A percentile compares a stretch with the other conserved stretches of the same genome.
phyloP scores from a whole-genome alignment of 148 eudicot species.

The Rhododendron henanense region DNA sequence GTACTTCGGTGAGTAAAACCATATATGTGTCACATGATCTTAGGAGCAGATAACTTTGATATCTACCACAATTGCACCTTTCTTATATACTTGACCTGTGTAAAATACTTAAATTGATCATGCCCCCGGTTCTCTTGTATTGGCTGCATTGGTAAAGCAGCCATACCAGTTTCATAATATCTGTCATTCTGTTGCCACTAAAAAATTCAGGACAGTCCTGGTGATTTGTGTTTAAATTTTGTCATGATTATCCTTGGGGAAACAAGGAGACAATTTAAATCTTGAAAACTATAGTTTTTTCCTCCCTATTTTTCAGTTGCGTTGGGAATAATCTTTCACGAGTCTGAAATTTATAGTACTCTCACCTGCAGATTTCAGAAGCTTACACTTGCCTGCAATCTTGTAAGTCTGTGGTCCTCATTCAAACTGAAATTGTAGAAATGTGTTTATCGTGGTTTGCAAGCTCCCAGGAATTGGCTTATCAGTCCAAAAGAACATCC shows the following conservation, averaged over 20 bases:
- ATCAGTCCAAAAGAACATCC: background rate
- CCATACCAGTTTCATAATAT: background rate
- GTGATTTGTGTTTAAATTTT: background rate
- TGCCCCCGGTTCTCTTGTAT: background rate
- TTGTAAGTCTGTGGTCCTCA: slow-evolving; percentile 27
- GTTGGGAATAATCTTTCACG: background rate
- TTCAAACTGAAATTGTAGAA: background rate
- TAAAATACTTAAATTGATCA: background rate
- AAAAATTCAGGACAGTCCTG: background rate
- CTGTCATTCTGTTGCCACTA: background rate
- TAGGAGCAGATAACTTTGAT: background rate
- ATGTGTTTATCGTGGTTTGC: slow-evolving; percentile 2
- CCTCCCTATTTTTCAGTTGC: background rate
- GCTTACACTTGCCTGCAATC: slow-evolving; percentile 59
- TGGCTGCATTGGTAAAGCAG: background rate
- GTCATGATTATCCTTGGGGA: background rate
- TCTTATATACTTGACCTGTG: background rate
- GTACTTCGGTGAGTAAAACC: background rate
- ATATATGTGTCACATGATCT: background rate
- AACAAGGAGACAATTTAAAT: background rate
- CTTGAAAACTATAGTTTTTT: background rate
- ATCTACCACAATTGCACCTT: background rate
- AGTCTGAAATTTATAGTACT: slow-evolving; percentile 1
- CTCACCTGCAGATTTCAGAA: slow-evolving; percentile 64
- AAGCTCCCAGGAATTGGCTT: background rate